Evolutionary conservation across 2,329 filamentous ascomycete species (phyloP), one percentile per base, ranked within the genome.

Genomic region (Sporothrix globosa): DNA sequence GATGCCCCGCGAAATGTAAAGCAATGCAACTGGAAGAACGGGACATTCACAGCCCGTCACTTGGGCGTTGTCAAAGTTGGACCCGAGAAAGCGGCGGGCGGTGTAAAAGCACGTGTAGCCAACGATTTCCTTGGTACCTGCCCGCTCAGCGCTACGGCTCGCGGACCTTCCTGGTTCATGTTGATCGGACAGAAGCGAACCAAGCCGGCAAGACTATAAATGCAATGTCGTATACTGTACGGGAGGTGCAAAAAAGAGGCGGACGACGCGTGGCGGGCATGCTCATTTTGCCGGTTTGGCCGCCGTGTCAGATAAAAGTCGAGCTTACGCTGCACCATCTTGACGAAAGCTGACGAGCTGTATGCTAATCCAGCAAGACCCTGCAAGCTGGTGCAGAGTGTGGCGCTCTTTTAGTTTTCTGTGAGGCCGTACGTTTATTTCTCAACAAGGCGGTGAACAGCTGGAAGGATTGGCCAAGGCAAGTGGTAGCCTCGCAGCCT

Each of bases 161-260:
- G 52, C 4, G 24, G 52, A 21, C 67, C 67, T 17, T 68, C 53
- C n/a, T 58, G 67, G 53, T 60, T 68, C n/a, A 68, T 27, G 34
- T 58, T 68, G 67, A 68, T 68, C 7, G 67, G 67, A 9, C 67
- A 60, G 13, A 68, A 56, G 24, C 67, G 67, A 21, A 68, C 41
- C 4, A 68, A 34, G 17, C 41, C 67, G 21, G 24, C 67, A 3
- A 68, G 53, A 14, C 48, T 9, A 11, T 68, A 68, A 41, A 60
- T 48, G 67, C 67, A 52, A 11, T 39, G 67, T 10, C 67, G 67
- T 13, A 50, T 17, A 7, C 21, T 17, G 53, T 68, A 68, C 5
- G 67, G 67, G 39, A 68, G 53, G 41, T 68, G 21, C 39, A 68
- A 10, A n/a, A 68, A 68, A 21, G 65, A 44, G 50, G 21, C 39